Evolutionary conservation across 2,329 filamentous ascomycete genomes (phyloP).

Genomic region (Emmonsiellopsis sp.): DNA sequence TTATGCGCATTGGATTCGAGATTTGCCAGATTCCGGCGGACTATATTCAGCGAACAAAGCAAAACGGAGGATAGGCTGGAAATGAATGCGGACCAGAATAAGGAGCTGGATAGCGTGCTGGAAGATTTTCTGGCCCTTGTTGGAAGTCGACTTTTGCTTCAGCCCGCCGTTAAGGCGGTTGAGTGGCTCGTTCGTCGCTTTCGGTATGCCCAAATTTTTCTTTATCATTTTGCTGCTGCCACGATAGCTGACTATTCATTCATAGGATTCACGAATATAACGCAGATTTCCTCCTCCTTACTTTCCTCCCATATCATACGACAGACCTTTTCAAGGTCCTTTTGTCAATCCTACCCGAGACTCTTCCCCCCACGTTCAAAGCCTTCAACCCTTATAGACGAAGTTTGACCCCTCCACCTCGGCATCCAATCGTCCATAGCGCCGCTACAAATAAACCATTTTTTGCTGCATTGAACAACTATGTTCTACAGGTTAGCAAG

Average conservation of each 20-base stretch:
- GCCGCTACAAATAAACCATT: conserved; percentile 71
- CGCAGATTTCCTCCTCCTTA: conserved; percentile 64
- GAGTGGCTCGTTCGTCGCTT: conserved; percentile 95
- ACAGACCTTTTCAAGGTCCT: conserved; percentile 77
- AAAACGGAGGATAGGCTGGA: conserved; percentile 78
- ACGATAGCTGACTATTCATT: background rate
- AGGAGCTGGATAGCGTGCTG: conserved; percentile 66
- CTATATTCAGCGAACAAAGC: conserved; percentile 89
- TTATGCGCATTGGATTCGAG: conserved; percentile 77
- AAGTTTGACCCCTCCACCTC: conserved; percentile 64
- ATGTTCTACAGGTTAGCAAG: conserved; percentile 66
- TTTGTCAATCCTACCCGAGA: conserved; percentile 71
- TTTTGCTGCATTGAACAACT: conserved; percentile 65
- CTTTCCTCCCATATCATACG: conserved; percentile 87
- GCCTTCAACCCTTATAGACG: conserved; percentile 82
- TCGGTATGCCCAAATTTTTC: conserved; percentile 46
- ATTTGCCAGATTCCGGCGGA: conserved; percentile 64
- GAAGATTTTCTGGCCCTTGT: conserved; percentile 76
- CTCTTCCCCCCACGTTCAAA: conserved; percentile 64
- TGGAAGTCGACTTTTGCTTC: conserved; percentile 67
- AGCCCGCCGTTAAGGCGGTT: conserved; percentile 79
- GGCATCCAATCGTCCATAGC: conserved; percentile 74
- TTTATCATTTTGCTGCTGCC: background rate
- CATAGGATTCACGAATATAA: conserved; percentile 83
- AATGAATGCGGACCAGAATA: conserved; percentile 73